phyloP scores from a whole-genome alignment of 345 rosid species.

The Ceriops decandra region DNA sequence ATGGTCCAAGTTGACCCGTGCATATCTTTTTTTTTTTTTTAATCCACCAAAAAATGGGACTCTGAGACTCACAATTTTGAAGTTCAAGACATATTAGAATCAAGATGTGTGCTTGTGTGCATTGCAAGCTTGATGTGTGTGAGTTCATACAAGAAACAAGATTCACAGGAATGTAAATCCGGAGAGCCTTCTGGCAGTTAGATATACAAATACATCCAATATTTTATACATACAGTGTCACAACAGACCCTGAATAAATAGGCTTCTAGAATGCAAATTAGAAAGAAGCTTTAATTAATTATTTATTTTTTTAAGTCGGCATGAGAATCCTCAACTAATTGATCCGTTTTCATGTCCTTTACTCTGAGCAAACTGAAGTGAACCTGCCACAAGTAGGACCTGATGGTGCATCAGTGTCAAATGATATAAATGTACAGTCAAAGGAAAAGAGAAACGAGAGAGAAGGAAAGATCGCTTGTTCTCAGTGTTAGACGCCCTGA shows the following conservation, averaged over 20 bases:
- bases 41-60: too few relatives aligned
- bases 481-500: not conserved
- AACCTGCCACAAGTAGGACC: slow-evolving; percentile 7
- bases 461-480: not conserved
- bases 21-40: not conserved
- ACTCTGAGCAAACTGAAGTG: not conserved
- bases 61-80: too few relatives aligned
- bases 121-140: too few relatives aligned
- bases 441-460: slow-evolving; percentile 2
- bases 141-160: too few relatives aligned
- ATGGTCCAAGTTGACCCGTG: slow-evolving; percentile 2
- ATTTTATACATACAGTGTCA: not conserved
- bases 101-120: too few relatives aligned
- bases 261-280: slow-evolving; percentile 8
- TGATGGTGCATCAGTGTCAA: slow-evolving; percentile 21
- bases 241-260: not conserved
- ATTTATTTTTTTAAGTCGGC: not conserved
- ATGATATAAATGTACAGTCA: slow-evolving; percentile 19
- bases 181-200: too few relatives aligned
- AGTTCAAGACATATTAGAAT: too few relatives aligned
- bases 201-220: not conserved
- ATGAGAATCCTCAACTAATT: slow-evolving; percentile 5
- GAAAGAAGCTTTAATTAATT: not conserved
- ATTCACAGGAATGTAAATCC: too few relatives aligned
- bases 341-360: not conserved